These are phyloP conservation scores for Aspergillus fumigatus DNA, from an alignment of 2,329 filamentous ascomycete species.

Conservation along the genomic window DNA sequence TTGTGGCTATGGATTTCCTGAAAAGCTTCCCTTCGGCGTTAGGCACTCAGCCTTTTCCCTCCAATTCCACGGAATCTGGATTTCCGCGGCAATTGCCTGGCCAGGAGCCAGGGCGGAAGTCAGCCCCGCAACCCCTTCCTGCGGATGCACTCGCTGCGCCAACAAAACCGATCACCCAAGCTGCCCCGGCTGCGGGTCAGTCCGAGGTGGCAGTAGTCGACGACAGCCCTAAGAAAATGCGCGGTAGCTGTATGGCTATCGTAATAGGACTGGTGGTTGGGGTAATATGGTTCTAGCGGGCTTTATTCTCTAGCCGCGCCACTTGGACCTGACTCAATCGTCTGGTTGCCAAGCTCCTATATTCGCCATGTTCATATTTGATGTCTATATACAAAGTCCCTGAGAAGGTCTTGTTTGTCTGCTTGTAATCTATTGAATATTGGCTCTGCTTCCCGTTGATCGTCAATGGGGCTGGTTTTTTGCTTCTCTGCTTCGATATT, in stretches of 20 bases:
- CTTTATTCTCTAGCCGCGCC: too few relatives aligned
- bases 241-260: conserved; percentile 35
- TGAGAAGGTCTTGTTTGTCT: background rate
- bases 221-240: conserved; percentile 23
- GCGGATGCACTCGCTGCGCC: background rate
- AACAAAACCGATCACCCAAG: conserved; percentile 5
- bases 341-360: background rate
- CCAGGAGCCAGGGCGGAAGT: background rate
- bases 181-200: conserved; percentile 15
- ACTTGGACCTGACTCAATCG: background rate
- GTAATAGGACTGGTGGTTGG: conserved; percentile 33
- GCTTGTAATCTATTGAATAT: background rate
- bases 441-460: background rate
- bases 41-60: background rate
- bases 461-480: background rate
- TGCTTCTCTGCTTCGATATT: conserved; percentile 4
- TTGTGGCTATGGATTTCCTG: conserved; percentile 11
- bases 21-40: conserved; percentile 4
- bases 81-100: background rate
- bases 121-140: background rate
- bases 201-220: conserved; percentile 21
- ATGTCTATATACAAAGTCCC: background rate
- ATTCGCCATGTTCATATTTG: background rate
- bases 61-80: background rate
- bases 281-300: conserved; percentile 33